Base-by-base conservation (phyloP, 2,329 filamentous ascomycete genomes). In the Neodidymelliopsis sp. region DNA sequence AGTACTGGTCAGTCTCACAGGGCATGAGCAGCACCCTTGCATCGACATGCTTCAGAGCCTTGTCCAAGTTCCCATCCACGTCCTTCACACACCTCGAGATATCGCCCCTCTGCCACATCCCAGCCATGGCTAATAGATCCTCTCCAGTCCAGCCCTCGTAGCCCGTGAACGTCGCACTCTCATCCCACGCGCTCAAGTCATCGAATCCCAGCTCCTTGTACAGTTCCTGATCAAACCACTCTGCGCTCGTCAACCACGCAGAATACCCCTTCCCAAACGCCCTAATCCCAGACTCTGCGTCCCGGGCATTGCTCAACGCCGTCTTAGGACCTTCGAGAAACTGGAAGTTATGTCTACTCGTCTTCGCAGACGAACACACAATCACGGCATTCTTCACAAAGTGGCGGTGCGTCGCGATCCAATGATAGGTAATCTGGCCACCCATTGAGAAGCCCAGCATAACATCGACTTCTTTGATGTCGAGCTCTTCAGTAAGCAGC, bases 401-500 rank as follows among this genome's bases (percentile, higher is more conserved):
- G n/a, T 74, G 72, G 0, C 81, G 80, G 43, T 75, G 79, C 34
- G 81, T 72, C 1, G 76, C 72, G 4, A 73, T 63, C 79, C 79
- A 80, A 54, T 84, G 78, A 45, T 80, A 84, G 2, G 79, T 74
- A 45, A 81, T 76, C 16, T 77, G 78, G 1, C 79, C 81, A 27
- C 81, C 81, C 81, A 84, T 82, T 36, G 77, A 81, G 74, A 82
- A 84, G 2, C 81, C 81, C 2, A 83, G 60, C 23, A 82, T 77
- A 8, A 77, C 74, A 11, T 77, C 73, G 0, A 81, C 69, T 25
- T 74, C 67, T 10, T 60, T 57, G 11, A 83, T 65, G 2, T 74
- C 73, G 0, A 84, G 70, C 4, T 67, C 60, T 33, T 75, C 52
- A 4, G 54, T 60, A 0, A 72, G 72, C 2, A 83, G 73, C 0